phyloP scores from a whole-genome alignment of 139 green algal genomes.

The Penium margaritaceum region DNA sequence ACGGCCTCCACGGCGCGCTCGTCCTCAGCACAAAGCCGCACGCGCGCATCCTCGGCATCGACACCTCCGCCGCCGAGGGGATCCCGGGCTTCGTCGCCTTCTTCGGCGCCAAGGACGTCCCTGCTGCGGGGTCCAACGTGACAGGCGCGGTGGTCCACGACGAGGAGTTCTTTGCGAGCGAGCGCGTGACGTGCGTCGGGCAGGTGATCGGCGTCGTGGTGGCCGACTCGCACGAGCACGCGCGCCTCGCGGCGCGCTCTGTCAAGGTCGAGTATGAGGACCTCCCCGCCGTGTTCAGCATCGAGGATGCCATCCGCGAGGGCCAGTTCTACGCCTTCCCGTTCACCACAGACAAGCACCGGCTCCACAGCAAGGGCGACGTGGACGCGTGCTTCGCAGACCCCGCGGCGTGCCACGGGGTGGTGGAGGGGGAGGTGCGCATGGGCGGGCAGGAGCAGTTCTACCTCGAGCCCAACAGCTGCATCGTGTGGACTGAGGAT shows the following conservation, averaged over 20 bases:
- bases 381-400: conserved; percentile 61
- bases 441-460: conserved; percentile 93
- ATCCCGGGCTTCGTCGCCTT: conserved; percentile 64
- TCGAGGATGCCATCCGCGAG: conserved; percentile 74
- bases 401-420: conserved; percentile 32
- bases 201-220: conserved; percentile 82
- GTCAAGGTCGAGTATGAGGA: conserved; percentile 84
- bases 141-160: conserved; percentile 79
- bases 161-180: conserved; percentile 81
- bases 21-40: conserved; percentile 72
- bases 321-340: conserved; percentile 42
- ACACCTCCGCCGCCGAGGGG: conserved; percentile 57
- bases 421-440: conserved; percentile 55
- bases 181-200: conserved; percentile 76
- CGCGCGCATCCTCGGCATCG: conserved; percentile 62
- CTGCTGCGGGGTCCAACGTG: conserved; percentile 71
- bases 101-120: conserved; percentile 69
- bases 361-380: conserved; percentile 56
- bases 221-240: conserved; percentile 64
- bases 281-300: conserved; percentile 72
- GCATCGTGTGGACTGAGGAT: conserved; percentile 72
- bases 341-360: no score
- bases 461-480: conserved; percentile 85
- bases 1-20: conserved; percentile 68
- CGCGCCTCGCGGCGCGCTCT: conserved; percentile 57